phyloP scores from a whole-genome alignment of 2,329 filamentous ascomycete species.

The Apiospora koreana region DNA sequence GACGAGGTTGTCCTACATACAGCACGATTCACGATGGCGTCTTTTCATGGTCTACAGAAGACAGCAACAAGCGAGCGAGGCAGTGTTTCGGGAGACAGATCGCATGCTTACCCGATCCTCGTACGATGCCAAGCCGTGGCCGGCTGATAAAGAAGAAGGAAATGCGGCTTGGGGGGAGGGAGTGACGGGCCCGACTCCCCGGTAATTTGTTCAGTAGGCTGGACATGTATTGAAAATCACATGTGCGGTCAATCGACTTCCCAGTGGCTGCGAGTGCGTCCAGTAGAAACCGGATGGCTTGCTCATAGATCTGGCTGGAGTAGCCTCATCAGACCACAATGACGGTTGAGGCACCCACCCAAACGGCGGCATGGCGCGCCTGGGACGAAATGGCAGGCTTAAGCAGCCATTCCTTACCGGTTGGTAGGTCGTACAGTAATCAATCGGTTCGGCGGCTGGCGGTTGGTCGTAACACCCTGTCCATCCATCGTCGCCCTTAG shows the following conservation, averaged over 20 bases:
- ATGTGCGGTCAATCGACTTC: not conserved
- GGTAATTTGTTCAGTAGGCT: not conserved
- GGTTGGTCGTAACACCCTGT: not conserved
- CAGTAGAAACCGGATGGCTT: not conserved
- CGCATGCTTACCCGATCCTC: not conserved
- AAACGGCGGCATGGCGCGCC: slow-evolving; percentile 11
- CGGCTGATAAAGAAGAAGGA: not conserved
- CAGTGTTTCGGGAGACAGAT: slow-evolving; percentile 4
- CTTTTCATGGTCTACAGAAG: not conserved
- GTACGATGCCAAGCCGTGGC: slow-evolving; percentile 2
- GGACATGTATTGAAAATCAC: not conserved
- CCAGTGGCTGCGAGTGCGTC: not conserved
- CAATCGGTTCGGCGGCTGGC: not conserved
- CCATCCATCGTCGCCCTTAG: not conserved
- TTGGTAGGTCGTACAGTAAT: slow-evolving; percentile 5
- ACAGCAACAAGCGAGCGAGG: not conserved
- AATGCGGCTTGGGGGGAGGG: not conserved
- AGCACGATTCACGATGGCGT: not conserved
- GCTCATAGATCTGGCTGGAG: slow-evolving; percentile 2
- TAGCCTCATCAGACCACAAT: slow-evolving; percentile 17
- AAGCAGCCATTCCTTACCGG: not conserved
- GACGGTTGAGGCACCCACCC: slow-evolving; percentile 13
- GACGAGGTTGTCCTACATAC: not conserved
- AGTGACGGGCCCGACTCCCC: not conserved
- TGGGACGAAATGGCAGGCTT: not conserved